These are phyloP conservation scores for Chaetomium cochliodes DNA, from an alignment of 495 filamentous ascomycete species.

Conservation along the genomic window DNA sequence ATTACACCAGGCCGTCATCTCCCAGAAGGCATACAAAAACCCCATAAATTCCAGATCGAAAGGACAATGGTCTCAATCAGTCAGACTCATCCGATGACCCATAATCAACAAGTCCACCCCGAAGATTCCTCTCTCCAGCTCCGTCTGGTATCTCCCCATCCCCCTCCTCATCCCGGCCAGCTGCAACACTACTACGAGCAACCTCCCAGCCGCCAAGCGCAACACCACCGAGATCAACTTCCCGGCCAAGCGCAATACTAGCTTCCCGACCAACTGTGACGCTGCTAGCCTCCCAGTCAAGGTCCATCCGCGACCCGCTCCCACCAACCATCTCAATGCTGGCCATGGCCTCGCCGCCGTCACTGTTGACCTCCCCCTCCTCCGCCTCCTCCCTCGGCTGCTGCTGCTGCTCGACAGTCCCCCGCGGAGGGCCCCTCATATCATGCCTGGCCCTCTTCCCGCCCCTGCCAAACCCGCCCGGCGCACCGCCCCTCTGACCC, in stretches of 20 bases:
- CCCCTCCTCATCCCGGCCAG: background rate
- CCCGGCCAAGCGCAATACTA: background rate
- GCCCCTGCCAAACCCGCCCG: slow-evolving; percentile 7
- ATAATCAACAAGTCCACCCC: slow-evolving; percentile 22
- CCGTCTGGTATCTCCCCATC: slow-evolving; percentile 6
- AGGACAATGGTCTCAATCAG: background rate
- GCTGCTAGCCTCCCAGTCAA: background rate
- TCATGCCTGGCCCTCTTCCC: slow-evolving; percentile 22
- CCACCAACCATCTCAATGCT: background rate
- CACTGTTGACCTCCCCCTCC: slow-evolving; percentile 31
- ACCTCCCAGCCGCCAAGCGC: background rate
- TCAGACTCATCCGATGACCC: slow-evolving; percentile 22
- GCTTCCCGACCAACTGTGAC: background rate
- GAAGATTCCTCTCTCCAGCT: background rate
- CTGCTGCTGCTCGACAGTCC: background rate
- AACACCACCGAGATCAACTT: background rate
- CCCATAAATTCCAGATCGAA: background rate
- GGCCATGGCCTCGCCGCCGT: slow-evolving; percentile 22
- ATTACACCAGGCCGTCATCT: background rate
- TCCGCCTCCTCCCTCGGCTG: slow-evolving; percentile 16
- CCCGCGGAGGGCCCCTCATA: background rate
- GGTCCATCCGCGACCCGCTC: background rate
- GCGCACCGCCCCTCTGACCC: slow-evolving; percentile 1
- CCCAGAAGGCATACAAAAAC: background rate
- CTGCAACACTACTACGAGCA: background rate